These are phyloP conservation scores for Aspergillus coremiiformis DNA, from an alignment of 495 filamentous ascomycete genomes.

Conservation along the genomic window DNA sequence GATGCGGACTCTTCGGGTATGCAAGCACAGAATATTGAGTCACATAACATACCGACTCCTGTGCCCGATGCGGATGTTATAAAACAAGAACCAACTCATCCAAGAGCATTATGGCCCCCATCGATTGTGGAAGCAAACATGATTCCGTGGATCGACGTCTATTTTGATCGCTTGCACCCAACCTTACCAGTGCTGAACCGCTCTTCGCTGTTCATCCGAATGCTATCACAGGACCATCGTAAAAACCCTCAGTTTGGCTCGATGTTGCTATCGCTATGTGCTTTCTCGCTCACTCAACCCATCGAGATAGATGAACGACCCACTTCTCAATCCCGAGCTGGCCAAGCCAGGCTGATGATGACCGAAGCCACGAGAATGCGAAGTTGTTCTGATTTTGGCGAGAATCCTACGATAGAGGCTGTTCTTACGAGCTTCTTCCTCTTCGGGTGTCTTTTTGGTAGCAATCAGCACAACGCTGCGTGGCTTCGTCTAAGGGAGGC, in stretches of 20 bases:
- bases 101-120: slow-evolving; percentile 26
- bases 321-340: slow-evolving; percentile 38
- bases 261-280: slow-evolving; percentile 64
- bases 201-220: slow-evolving; percentile 52
- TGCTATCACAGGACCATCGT: slow-evolving; percentile 53
- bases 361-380: slow-evolving; percentile 71
- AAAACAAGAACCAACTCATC: slow-evolving; percentile 15
- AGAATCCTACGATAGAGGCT: slow-evolving; percentile 59
- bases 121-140: slow-evolving; percentile 36
- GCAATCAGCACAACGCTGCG: slow-evolving; percentile 49
- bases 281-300: slow-evolving; percentile 80
- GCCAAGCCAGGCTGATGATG: slow-evolving; percentile 54
- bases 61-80: slow-evolving; percentile 16
- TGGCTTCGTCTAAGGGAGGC: slow-evolving; percentile 57
- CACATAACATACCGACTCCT: slow-evolving; percentile 9
- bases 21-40: slow-evolving; percentile 17
- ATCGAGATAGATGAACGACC: slow-evolving; percentile 47
- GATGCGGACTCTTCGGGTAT: slow-evolving; percentile 15
- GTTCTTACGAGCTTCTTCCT: slow-evolving; percentile 75
- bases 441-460: slow-evolving; percentile 67
- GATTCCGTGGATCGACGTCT: slow-evolving; percentile 66
- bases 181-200: slow-evolving; percentile 72
- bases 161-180: slow-evolving; percentile 75
- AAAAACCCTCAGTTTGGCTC: slow-evolving; percentile 63
- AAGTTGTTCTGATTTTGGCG: slow-evolving; percentile 67